Conservation (phyloP, 345 rosid genomes). For the Euphorbia tirucalli region DNA sequence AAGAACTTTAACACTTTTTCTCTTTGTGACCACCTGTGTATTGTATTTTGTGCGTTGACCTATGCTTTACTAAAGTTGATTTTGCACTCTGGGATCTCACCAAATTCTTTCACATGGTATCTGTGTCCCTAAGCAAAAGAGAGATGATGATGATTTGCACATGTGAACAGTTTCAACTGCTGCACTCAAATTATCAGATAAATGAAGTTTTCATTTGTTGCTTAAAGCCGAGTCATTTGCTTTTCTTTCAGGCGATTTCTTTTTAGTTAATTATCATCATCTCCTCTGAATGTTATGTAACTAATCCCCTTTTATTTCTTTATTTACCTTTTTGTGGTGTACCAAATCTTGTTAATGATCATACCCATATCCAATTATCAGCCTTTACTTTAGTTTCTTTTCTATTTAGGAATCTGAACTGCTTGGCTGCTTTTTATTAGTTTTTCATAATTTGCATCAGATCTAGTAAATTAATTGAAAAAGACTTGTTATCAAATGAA, state of each 20-base stretch:
- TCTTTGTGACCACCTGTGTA: constrained; percentile 1
- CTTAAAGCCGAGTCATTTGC: constrained; percentile 24
- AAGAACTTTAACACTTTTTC: no score
- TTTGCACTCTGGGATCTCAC: background rate
- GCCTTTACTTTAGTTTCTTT: constrained; percentile 7
- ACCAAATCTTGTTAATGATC: constrained; percentile 20
- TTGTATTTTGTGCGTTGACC: constrained; percentile 24
- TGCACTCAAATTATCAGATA: constrained; percentile 4
- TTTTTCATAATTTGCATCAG: background rate
- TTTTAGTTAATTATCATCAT: background rate
- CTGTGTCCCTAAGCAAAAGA: background rate
- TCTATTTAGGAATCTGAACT: background rate
- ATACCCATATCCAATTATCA: no score
- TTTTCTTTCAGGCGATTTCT: constrained; percentile 23
- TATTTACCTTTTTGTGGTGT: background rate
- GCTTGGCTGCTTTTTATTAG: background rate
- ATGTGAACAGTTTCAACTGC: constrained; percentile 53
- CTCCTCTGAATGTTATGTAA: background rate
- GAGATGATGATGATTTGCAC: constrained; percentile 26
- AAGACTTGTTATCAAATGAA: no score
- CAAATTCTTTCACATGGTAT: constrained; percentile 10
- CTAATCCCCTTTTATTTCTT: background rate
- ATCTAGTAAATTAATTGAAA: constrained; percentile 1
- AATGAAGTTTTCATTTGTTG: constrained; percentile 20
- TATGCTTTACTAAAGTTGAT: constrained; percentile 13